Evolutionary conservation across 345 rosid species (phyloP), one percentile per base, ranked within the genome.

Genomic region (Carallia brachiata): DNA sequence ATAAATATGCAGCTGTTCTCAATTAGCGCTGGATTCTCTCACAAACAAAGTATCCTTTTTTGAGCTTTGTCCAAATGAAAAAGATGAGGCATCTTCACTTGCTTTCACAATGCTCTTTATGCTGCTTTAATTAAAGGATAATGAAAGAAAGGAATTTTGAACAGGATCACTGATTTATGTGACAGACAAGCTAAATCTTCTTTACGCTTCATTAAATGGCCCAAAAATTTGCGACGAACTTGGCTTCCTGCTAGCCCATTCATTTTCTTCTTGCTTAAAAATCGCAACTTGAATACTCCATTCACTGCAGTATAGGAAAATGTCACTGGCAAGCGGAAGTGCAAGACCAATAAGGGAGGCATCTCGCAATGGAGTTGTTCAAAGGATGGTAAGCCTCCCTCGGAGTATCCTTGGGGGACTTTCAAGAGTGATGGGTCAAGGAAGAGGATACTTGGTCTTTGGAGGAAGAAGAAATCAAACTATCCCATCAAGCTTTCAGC

Each of bases 321-420:
- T 79, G 40, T 75, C 74, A 53, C 48, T 77, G 60, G 40, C 18
- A 66, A 69, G 78, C 64, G 71, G 61, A 39, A 73, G 36, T 54
- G 61, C 64, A 32, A 69, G 78, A 70, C 67, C 66, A 32, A 60
- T 36, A 5, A 76, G 82, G 65, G 84, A 82, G 55, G 60, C 66
- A 23, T 79, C 77, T 53, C 68, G 54, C 75, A 63, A 76, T 60
- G 83, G 81, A 53, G 71, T 85, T 30, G 82, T 83, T 61, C 80
- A 81, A 2, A 72, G 89, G 36, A 83, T 87, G 78, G 84, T 81
- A 32, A 79, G 69, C 76, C 84, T 87, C 54, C 91, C 89, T 1
- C 72, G 87, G 39, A 71, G 79, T 70, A 71, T 87, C 10, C 19
- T 72, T 1, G 84, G 86, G 6, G 84, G 84, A 5, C 65, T 87